Conservation (phyloP, 2,329 filamentous ascomycete genomes). For the Neocatenulostroma microsporum region DNA sequence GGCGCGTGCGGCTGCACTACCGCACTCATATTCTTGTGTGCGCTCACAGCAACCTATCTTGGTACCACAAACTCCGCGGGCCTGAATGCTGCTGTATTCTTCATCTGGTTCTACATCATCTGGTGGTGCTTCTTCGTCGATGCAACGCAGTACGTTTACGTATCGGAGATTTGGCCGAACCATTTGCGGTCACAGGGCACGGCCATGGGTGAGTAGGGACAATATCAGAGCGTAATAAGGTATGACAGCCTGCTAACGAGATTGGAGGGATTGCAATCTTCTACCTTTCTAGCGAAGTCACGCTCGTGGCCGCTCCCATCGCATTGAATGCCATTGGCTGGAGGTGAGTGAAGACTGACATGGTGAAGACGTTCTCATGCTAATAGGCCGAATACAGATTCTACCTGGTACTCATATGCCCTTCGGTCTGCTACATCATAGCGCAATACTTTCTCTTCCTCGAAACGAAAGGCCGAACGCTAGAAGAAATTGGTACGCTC, state of each 20-base stretch:
- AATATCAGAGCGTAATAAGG: too few relatives aligned
- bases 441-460: constrained; percentile 13
- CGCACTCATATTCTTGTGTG: constrained; percentile 34
- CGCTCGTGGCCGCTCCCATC: constrained; percentile 25
- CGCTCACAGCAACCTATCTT: constrained; percentile 30
- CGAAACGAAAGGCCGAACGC: constrained; percentile 26
- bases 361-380: not conserved
- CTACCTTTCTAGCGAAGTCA: constrained; percentile 31
- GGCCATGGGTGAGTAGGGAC: constrained; percentile 31
- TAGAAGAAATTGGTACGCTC: constrained; percentile 30
- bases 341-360: constrained; percentile 8
- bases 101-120: constrained; percentile 35
- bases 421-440: constrained; percentile 9
- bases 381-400: too few relatives aligned
- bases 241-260: too few relatives aligned
- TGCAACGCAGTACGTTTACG: constrained; percentile 41
- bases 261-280: constrained; percentile 31
- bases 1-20: constrained; percentile 36
- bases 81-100: constrained; percentile 33
- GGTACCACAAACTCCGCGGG: constrained; percentile 30
- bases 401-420: constrained; percentile 13
- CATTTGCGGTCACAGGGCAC: constrained; percentile 33
- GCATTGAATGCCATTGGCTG: constrained; percentile 20
- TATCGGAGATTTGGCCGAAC: constrained; percentile 30
- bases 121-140: constrained; percentile 40